These are phyloP conservation scores for Paracamarosporium sp. DNA, from an alignment of 2,329 filamentous ascomycete genomes.

Conservation along the genomic window DNA sequence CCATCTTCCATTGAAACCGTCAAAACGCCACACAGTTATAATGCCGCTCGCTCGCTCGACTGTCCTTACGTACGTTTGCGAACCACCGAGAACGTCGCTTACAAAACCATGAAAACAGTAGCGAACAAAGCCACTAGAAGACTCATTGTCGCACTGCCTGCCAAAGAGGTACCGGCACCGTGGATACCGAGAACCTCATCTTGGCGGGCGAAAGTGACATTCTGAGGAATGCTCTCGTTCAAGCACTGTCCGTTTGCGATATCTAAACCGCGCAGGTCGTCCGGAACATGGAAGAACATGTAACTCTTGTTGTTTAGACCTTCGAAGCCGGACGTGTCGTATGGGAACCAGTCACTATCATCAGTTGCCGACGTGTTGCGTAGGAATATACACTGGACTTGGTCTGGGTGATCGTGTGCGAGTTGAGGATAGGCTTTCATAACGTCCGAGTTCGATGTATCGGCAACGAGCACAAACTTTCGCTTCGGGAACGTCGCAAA, in stretches of 20 bases:
- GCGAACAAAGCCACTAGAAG: conserved; percentile 42
- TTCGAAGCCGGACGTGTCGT: conserved; percentile 76
- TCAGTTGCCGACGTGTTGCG: conserved; percentile 78
- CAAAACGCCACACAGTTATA: background rate
- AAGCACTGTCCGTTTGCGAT: conserved; percentile 72
- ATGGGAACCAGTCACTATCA: conserved; percentile 71
- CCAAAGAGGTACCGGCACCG: conserved; percentile 31
- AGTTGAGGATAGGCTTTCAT: conserved; percentile 70
- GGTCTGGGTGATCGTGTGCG: conserved; percentile 69
- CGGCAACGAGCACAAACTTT: conserved; percentile 77
- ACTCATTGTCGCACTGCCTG: conserved; percentile 38
- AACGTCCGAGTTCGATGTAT: conserved; percentile 78
- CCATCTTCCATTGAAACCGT: no score
- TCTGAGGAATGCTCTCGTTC: conserved; percentile 70
- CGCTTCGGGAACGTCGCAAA: conserved; percentile 77
- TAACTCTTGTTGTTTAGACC: conserved; percentile 70
- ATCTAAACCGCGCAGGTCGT: conserved; percentile 72
- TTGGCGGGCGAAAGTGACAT: conserved; percentile 68
- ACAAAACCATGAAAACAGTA: conserved; percentile 33
- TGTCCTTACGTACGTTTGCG: background rate
- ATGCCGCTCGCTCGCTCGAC: background rate
- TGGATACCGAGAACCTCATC: conserved; percentile 46
- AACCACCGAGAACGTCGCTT: conserved; percentile 6
- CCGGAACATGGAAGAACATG: conserved; percentile 80
- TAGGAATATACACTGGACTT: conserved; percentile 79